These are phyloP conservation scores for Pestalotiopsis sp. DNA, from an alignment of 2,329 filamentous ascomycete genomes.

Conservation along the genomic window DNA sequence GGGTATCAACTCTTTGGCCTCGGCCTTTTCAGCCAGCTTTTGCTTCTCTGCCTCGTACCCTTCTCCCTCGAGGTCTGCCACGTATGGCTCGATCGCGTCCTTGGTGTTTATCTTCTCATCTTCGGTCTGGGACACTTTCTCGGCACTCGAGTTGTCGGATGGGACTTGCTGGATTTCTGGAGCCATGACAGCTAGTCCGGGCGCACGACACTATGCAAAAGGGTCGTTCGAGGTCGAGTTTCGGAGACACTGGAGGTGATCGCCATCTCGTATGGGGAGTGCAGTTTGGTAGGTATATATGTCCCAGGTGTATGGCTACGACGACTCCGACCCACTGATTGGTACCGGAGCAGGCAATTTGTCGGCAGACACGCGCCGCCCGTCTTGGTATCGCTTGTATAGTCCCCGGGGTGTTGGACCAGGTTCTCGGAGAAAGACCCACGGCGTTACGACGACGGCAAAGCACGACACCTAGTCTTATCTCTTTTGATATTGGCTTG, in stretches of 20 bases:
- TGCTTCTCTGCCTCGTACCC: slow-evolving; percentile 20
- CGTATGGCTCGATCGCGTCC: slow-evolving; percentile 10
- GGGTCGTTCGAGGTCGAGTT: neutral
- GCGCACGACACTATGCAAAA: neutral
- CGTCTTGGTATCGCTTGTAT: neutral
- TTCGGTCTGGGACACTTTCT: neutral
- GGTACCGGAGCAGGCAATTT: neutral
- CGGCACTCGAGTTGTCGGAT: slow-evolving; percentile 4
- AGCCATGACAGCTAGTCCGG: slow-evolving; percentile 4
- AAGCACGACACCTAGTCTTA: slow-evolving; percentile 8
- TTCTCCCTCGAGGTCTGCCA: slow-evolving; percentile 12
- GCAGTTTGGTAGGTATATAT: neutral
- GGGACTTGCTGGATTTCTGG: neutral
- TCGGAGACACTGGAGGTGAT: neutral
- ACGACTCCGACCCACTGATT: neutral
- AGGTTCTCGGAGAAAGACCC: slow-evolving; percentile 1
- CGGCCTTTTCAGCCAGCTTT: slow-evolving; percentile 22
- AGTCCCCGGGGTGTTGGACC: neutral
- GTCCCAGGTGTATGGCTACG: neutral
- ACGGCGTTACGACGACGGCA: slow-evolving; percentile 8
- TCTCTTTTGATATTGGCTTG: slow-evolving; percentile 10
- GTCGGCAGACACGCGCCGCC: neutral
- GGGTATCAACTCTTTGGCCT: slow-evolving; percentile 34
- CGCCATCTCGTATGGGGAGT: neutral
- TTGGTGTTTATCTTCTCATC: slow-evolving; percentile 16